Evolutionary conservation across 345 rosid species (phyloP), one percentile per base, ranked within the genome.

Genomic region (Xanthoceras sorbifolium): DNA sequence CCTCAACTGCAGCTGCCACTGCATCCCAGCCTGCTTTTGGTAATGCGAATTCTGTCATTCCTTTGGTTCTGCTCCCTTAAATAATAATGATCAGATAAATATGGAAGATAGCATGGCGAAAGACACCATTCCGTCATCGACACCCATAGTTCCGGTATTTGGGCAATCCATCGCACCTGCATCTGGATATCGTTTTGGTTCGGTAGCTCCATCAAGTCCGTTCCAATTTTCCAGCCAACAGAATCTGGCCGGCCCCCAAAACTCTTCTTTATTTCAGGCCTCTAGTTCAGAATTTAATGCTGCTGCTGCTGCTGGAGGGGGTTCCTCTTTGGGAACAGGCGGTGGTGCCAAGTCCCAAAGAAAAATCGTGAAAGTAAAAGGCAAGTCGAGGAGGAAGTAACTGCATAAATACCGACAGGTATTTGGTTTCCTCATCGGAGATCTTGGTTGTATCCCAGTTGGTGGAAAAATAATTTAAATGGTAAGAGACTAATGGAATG

Each of bases 81-180:
- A 81, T 60, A 93, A 83, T 84, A 89, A 79, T 77, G 95, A 89
- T 84, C 97, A 93, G 73, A 85, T 92, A 88, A 86, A 72, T 83
- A 84, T 92, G 94, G 99, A 96, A 84, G 98, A 97, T 82, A 91
- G 95, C 82, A 97, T 97, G 99, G 94, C 97, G 14, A 98, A 94
- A 86, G 99, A 97, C 88, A 86, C 90, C 7, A 84, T 90, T 64
- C 97, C 83, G 78, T 84, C 93, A 28, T 70, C 86, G 48, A 69
- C 84, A 22, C 80, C 89, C 20, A 6, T 88, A 20, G 83, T 59
- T 73, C 72, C 92, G 10, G 76, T 75, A 55, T 90, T 88, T 82
- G 87, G 85, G 73, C 97, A 87, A 44, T 62, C 91, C 18, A 67
- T 78, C 76, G 29, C 89, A 26, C 79, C 83, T 61, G 64, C 87